Percentiles rank a stretch among this genome's conserved stretches.
phyloP scores from a whole-genome alignment of 129 eudicot genomes.

The sunflower (Helianthus annuus) region HanXRQr2.0-SUNRISE NC_035437.2:1155418-1155917 shows the following conservation, averaged over 20 bases:
- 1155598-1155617: conserved; percentile 82
- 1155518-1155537: conserved; percentile 95
- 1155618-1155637: conserved; percentile 91
- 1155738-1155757: conserved; percentile 91
- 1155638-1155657: conserved; percentile 76
- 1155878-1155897: conserved; percentile 94
- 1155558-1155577: conserved; percentile 84
- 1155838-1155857: conserved; percentile 99
- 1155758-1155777: conserved; percentile 25
- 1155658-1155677: conserved; percentile 94
- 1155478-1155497: conserved; percentile 90
- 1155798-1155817: not conserved
- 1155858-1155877: conserved; percentile 95
- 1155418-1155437: not conserved
- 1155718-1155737: conserved; percentile 87
- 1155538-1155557: conserved; percentile 65
- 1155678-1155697: conserved; percentile 90
- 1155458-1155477: no score
- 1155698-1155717: conserved; percentile 94
- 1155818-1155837: conserved; percentile 93
- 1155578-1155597: conserved; percentile 74
- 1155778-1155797: not conserved
- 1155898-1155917: conserved; percentile 95
- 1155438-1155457: no score
- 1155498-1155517: conserved; percentile 95